Conservation (phyloP, 768 basidiomycete species). For the Sporobolomyces phaffii region DNA sequence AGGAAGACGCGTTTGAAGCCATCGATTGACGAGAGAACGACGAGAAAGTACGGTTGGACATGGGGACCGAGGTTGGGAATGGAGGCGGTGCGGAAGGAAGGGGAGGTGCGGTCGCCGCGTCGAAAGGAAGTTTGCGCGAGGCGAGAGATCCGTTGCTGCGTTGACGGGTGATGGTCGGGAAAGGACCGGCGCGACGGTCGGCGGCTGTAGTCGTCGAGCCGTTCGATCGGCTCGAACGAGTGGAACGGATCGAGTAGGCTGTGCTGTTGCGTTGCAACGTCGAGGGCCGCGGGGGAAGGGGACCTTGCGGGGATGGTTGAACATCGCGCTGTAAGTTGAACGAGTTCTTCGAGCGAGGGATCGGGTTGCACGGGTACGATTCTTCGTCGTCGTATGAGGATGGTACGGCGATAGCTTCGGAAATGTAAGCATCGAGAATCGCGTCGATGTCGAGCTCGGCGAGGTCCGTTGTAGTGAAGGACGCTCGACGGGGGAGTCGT, state of each 20-base stretch:
- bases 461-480: conserved; percentile 22
- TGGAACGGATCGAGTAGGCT: background rate
- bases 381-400: background rate
- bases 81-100: background rate
- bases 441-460: conserved; percentile 34
- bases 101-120: background rate
- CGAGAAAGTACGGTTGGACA: conserved; percentile 23
- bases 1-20: conserved; percentile 13
- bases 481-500: conserved; percentile 7
- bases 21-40: conserved; percentile 24
- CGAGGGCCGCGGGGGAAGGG: background rate
- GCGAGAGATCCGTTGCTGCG: conserved; percentile 11
- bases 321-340: conserved; percentile 5
- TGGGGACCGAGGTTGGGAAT: background rate
- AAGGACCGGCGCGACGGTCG: background rate
- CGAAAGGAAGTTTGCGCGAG: conserved; percentile 4
- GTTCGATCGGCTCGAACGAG: background rate
- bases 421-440: conserved; percentile 25
- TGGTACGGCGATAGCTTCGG: background rate
- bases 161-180: conserved; percentile 21
- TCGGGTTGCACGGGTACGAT: background rate
- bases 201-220: background rate
- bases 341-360: conserved; percentile 3
- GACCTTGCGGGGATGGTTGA: background rate
- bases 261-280: background rate